A percentile compares a stretch with the other conserved stretches of the same genome.
phyloP scores from a whole-genome alignment of 202 grass and related monocot species.

The Bolboschoenoplectus hybrid region DNA sequence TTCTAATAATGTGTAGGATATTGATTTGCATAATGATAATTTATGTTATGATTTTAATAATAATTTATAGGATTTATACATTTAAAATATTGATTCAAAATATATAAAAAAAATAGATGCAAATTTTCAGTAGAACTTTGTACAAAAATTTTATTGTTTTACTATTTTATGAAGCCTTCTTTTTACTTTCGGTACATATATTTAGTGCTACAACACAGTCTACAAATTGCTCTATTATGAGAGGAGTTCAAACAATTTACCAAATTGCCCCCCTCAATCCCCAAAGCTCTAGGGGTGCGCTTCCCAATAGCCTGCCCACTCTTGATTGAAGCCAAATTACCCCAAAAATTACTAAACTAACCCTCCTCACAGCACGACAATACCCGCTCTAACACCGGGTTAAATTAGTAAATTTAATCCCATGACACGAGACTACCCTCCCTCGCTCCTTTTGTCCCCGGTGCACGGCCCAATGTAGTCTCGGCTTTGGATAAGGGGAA shows the following conservation, averaged over 20 bases:
- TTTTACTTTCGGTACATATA: not conserved
- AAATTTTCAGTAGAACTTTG: too few relatives aligned
- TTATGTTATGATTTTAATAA: not conserved
- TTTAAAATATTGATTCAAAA: not conserved
- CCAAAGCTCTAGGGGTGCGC: not conserved
- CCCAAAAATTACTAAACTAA: not conserved
- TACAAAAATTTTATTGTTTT: not conserved
- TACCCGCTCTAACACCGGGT: not conserved
- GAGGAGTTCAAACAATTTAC: not conserved
- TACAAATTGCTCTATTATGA: not conserved
- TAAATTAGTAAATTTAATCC: slow-evolving; percentile 30
- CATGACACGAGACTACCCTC: slow-evolving; percentile 36
- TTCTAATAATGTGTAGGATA: not conserved
- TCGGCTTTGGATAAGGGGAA: slow-evolving; percentile 38
- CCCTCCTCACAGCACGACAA: slow-evolving; percentile 9
- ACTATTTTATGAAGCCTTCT: not conserved
- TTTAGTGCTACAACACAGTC: slow-evolving; percentile 23
- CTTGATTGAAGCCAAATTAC: slow-evolving; percentile 39
- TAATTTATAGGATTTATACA: not conserved
- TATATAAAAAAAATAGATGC: too few relatives aligned
- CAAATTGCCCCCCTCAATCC: slow-evolving; percentile 34
- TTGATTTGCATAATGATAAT: not conserved
- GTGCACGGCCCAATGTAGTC: slow-evolving; percentile 40
- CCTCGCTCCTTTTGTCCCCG: slow-evolving; percentile 34
- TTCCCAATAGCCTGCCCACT: not conserved